Base-by-base conservation (phyloP, 331 rosid species). In the Rhamnella rubrinervis region DNA sequence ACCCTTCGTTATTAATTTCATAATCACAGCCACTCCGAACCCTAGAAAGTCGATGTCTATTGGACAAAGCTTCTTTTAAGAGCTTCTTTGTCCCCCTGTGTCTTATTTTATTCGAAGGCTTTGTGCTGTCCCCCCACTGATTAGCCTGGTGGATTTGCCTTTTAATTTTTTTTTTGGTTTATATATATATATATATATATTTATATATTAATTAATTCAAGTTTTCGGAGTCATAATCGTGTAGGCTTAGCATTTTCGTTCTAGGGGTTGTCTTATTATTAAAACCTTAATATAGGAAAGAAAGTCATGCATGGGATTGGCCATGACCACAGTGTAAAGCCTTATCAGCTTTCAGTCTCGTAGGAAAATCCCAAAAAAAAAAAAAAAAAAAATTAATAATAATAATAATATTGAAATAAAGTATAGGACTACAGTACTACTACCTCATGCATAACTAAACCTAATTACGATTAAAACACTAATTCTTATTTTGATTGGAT, bases 121-220 rank as follows among this genome's bases (percentile, higher is more conserved):
- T 63, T 46, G 64, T 65, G 51, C 50, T 65, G 68, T 62, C 71
- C 68, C 52, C 64, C 79, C 72, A 66, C 71, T 71, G 72, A 77
- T 65, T 71, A 57, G 62, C 31, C 69, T 66, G 64, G 75, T 77
- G 66, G 72, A 65, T 41, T 21, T 76, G 44, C 66, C 75, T 66
- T 65, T 62, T 41, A 44, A 44, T 74, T 73, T 37, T 26, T 73
- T 67, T 67, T 77, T 63, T n/a, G 72, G 68, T 65, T 15, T 17
- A 9, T 35, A 41, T 0, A 38, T 25, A 40, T 5, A 41, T 17
- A 9, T 35, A 41, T 0, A 38, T 25, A 40, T 5, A 41, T 6
- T 49, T 25, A 18, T 59, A 19, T 59, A 44, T 23, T 64, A 70
- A 18, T 46, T 53, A 53, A 53, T 44, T 16, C 47, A 59, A 40